Base-by-base conservation (phyloP, 345 rosid genomes). In the Combretum micranthum region DNA sequence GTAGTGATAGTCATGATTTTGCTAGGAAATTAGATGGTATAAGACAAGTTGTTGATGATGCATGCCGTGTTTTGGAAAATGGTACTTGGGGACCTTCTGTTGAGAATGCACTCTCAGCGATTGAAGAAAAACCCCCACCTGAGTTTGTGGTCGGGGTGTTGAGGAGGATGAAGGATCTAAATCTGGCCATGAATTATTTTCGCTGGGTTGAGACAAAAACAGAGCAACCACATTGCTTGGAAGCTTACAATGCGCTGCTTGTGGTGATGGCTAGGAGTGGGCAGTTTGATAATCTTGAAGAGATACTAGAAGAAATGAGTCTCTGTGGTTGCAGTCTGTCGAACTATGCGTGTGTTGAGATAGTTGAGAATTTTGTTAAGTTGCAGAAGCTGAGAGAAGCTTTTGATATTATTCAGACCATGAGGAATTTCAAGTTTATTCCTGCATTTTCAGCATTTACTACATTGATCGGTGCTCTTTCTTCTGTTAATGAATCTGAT, bases 391-490 rank as follows among this genome's bases (percentile, higher is more conserved):
- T 80, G 20, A 83, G 68, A 64, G 94, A 87, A 67, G 94, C 86
- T 64, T 89, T 81, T 60, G 87, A 87, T 59, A 60, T 89, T 2
- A 62, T 89, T 57, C 90, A 89, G 66, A 75, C 75, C 47, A 83
- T 93, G 97, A 82, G 96, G 74, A 87, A 80, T 73, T 89, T 93
- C 72, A 89, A 82, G 61, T 89, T 89, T 57, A 80, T 94, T 6
- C 97, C 97, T 48, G 94, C 97, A 0, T 93, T 87, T 72, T 87
- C 96, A 0, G 99, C 97, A 18, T 93, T 89, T 42, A 82, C 91
- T 0, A 83, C 94, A 50, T 75, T 93, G 72, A 89, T 93, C 39
- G 99, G 99, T 69, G 94, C 96, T 58, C 75, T 89, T 12, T 79
- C 98, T 48, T 64, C 52, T 2, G 73, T 65, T 55, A 67, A 59